A percentile compares a stretch with the other conserved stretches of the same genome.
phyloP scores from a whole-genome alignment of 2,329 filamentous ascomycete species.

The Cryphonectria radicalis region DNA sequence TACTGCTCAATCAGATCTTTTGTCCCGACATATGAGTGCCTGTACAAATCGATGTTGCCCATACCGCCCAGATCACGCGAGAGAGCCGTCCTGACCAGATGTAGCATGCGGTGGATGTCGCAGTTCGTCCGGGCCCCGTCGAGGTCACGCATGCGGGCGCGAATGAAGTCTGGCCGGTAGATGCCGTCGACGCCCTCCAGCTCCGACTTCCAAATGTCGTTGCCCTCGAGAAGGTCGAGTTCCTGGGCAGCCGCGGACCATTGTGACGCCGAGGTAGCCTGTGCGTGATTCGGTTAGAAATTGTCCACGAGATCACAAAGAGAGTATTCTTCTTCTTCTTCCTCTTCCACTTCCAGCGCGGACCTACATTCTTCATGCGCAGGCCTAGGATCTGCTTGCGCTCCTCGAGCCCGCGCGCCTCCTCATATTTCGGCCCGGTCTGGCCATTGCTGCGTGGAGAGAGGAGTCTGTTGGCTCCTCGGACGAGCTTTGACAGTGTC shows the following conservation, averaged over 20 bases:
- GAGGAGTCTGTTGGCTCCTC: constrained; percentile 45
- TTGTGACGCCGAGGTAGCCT: constrained; percentile 71
- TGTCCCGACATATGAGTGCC: constrained; percentile 82
- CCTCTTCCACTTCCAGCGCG: background rate
- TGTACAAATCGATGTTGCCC: constrained; percentile 81
- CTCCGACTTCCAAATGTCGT: constrained; percentile 79
- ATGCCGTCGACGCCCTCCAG: constrained; percentile 55
- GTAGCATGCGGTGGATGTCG: constrained; percentile 78
- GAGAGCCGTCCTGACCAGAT: constrained; percentile 78
- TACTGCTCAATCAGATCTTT: constrained; percentile 87
- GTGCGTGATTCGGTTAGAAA: constrained; percentile 25
- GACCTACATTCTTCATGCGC: constrained; percentile 67
- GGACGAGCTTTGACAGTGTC: constrained; percentile 34
- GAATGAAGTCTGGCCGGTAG: constrained; percentile 73
- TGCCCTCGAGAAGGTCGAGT: constrained; percentile 78
- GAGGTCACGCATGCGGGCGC: constrained; percentile 71
- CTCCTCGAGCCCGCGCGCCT: constrained; percentile 55
- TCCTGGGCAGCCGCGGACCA: constrained; percentile 79
- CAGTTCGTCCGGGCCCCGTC: constrained; percentile 73
- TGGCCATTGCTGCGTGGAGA: constrained; percentile 59
- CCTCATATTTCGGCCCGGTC: constrained; percentile 53
- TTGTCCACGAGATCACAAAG: constrained; percentile 16
- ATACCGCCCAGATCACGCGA: constrained; percentile 84
- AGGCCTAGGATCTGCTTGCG: constrained; percentile 65
- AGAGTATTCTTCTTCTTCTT: no score